Base-by-base conservation (phyloP, 768 basidiomycete species). In the Leccinum sublutescens region DNA sequence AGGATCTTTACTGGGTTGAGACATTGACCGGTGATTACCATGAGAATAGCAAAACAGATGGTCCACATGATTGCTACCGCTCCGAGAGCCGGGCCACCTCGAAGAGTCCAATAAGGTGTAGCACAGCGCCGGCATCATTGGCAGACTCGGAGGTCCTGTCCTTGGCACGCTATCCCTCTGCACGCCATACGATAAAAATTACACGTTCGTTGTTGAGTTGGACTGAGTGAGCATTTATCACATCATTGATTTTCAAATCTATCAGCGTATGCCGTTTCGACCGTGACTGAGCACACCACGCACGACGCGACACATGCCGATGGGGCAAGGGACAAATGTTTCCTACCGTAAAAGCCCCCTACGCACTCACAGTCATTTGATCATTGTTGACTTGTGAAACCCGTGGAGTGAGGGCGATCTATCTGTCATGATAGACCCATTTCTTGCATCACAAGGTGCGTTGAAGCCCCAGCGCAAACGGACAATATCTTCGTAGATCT, bases 311-410 rank as follows among this genome's bases (percentile, higher is more conserved):
- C 8, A 45, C 31, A 21, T n/a, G n/a, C n/a, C 47, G 23, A 23
- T 48, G 8, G 47, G 47, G 21, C 34, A 57, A 45, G 56, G 40
- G 50, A 47, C 59, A 43, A 50, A 60, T 56, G 50, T 60, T 60
- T 8, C 19, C 33, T 10, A 25, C 17, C 14, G 25, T 34, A 5
- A 34, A 34, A 34, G 33, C 33, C 33, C 12, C 12, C 33, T 34
- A 34, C 33, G 33, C 12, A 34, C 33, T 34, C 33, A 34, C 33
- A 14, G 33, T 34, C 11, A 33, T 33, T 33, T 33, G 31, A 33
- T 11, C 31, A 11, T 10, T 1, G 12, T 34, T 11, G 29, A 12
- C 33, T 34, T 54, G 33, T 25, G 56, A 40, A 36, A 49, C 19
- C 2, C 21, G 5, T 31, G 8, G 3, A 7, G 10, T n/a, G 7